Evolutionary conservation across 139 green algal genomes (phyloP).

Genomic region (Auxenochlorella protothecoides): DNA sequence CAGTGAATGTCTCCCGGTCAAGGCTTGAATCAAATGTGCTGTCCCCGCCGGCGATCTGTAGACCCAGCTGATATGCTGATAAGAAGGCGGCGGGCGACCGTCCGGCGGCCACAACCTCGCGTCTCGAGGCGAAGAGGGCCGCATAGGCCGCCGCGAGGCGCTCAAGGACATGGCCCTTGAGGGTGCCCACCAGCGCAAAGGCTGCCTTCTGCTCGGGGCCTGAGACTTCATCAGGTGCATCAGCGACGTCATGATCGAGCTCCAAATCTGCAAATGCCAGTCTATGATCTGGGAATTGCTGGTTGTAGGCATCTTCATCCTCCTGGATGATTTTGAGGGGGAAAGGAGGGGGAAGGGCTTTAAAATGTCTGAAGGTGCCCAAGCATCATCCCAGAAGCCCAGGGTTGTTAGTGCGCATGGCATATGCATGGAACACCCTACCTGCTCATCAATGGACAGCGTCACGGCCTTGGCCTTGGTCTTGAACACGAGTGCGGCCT

Average conservation of each 20-base stretch:
- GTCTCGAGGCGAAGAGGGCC: no score
- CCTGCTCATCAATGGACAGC: background rate
- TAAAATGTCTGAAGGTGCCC: background rate
- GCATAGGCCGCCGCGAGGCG: no score
- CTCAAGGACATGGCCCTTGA: no score
- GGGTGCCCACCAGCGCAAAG: no score
- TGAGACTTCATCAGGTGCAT: no score
- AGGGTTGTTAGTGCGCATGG: background rate
- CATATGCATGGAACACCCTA: background rate
- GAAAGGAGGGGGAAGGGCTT: background rate
- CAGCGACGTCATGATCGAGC: background rate
- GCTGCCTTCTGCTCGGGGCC: no score
- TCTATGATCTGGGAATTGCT: constrained; percentile 53
- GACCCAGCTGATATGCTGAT: no score
- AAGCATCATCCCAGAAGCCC: background rate
- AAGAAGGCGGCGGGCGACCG: no score
- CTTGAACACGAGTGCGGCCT: constrained; percentile 63
- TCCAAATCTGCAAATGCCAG: constrained; percentile 62
- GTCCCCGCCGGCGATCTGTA: no score
- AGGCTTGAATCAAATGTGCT: no score
- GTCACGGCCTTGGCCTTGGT: constrained; percentile 32
- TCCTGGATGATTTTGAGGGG: constrained; percentile 27
- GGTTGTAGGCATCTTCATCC: constrained; percentile 54
- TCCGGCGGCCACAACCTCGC: no score
- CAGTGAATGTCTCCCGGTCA: no score